Evolutionary conservation across 306 rosid genomes (phyloP), one percentile per base, ranked within the genome.

Genomic region (Castanopsis chinensis): DNA sequence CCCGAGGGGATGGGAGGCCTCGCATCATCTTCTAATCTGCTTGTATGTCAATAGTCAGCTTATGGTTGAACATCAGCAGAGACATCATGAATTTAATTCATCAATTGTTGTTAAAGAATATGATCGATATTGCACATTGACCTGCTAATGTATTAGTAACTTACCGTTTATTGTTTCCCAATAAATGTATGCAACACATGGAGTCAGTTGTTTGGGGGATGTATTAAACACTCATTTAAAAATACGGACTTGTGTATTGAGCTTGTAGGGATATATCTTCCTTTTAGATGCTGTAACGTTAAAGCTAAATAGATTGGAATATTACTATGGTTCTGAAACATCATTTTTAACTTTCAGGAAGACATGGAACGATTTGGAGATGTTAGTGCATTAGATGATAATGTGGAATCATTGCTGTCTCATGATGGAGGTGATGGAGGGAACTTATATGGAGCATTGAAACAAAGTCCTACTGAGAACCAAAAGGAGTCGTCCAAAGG

Each of bases 361-460:
- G 93, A 92, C 73, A 89, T 94, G 69, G 97, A 92, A 7, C 90
- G 81, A 78, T 87, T 89, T 78, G 97, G 97, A 71, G 97, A 94
- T 82, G 95, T 92, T 80, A 91, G 90, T 82, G 88, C 91, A 71
- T 87, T 94, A 78, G 98, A 92, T 51, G 94, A 89, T 83, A 89
- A 92, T 71, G 94, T 94, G 35, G 97, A 94, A 63, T 94, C 98
- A 6, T 92, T 92, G 83, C 86, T 94, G 73, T 90, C 97, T 73
- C 87, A 82, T 33, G 96, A 89, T 69, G 96, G 85, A 60, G 94
- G 87, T 73, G 97, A 91, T 84, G 96, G 92, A 82, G 92, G 93
- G 71, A 93, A 88, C 86, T 79, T 89, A 65, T 92, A 90, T 88
- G 98, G 92, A 60, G 78, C 94, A 64, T 81, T 94, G 85, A 91